Percentiles rank a stretch among this genome's conserved stretches.
Conservation (phyloP, 805 yeast species). For the Yamadazyma tumulicola region DNA sequence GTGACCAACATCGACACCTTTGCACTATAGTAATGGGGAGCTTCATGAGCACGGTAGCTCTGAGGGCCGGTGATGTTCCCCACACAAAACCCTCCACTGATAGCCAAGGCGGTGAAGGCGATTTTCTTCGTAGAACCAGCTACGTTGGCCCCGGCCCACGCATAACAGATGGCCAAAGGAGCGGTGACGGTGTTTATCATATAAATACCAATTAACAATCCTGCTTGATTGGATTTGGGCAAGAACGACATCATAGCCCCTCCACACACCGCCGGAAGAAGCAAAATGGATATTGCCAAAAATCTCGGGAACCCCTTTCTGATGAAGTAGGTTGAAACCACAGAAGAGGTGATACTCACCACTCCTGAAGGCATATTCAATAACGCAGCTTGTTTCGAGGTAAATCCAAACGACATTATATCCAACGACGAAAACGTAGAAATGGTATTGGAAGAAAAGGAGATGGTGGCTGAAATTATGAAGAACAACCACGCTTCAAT, state of each 20-base stretch:
- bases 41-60: slow-evolving; percentile 20
- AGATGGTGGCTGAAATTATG: slow-evolving; percentile 17
- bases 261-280: slow-evolving; percentile 19
- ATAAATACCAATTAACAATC: slow-evolving; percentile 24
- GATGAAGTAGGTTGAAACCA: slow-evolving; percentile 17
- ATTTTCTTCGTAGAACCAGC: slow-evolving; percentile 27
- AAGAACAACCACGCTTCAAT: slow-evolving; percentile 18
- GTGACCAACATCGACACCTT: slow-evolving; percentile 18
- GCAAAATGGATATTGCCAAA: slow-evolving; percentile 15
- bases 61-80: slow-evolving; percentile 29
- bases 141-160: slow-evolving; percentile 18
- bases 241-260: slow-evolving; percentile 18
- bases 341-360: slow-evolving; percentile 16
- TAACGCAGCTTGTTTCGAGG: slow-evolving; percentile 17
- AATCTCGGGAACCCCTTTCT: slow-evolving; percentile 18
- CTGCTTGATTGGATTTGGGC: slow-evolving; percentile 21
- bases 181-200: slow-evolving; percentile 14
- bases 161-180: slow-evolving; percentile 13
- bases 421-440: slow-evolving; percentile 17
- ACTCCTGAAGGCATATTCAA: slow-evolving; percentile 22
- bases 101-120: slow-evolving; percentile 22
- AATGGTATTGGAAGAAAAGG: slow-evolving; percentile 20
- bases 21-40: slow-evolving; percentile 24
- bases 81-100: slow-evolving; percentile 23
- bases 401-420: slow-evolving; percentile 19